A percentile compares a stretch with the other conserved stretches of the same genome.
phyloP scores from a whole-genome alignment of 768 basidiomycete genomes.

The Lyophyllum shimeji region DNA sequence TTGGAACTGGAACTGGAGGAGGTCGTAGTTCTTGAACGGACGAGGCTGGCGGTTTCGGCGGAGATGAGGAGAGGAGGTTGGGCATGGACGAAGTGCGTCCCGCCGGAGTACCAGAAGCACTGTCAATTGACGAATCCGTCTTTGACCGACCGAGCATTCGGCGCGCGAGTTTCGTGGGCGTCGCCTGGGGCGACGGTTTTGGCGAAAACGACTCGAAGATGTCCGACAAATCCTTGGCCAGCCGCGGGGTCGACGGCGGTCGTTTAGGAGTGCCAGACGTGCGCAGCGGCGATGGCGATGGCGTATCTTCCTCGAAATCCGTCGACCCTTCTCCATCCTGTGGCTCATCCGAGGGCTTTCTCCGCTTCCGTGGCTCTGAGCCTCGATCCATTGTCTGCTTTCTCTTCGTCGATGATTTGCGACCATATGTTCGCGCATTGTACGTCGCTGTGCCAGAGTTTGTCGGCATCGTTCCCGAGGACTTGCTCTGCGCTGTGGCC shows the following conservation, averaged over 20 bases:
- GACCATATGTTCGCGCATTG: conserved; percentile 37
- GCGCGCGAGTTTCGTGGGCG: conserved; percentile 52
- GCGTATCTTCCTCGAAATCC: conserved; percentile 8
- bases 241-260: conserved; percentile 20
- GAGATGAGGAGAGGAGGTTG: conserved; percentile 27
- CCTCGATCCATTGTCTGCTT: conserved; percentile 11
- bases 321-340: conserved; percentile 10
- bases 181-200: conserved; percentile 23
- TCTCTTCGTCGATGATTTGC: conserved; percentile 25
- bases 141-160: conserved; percentile 73
- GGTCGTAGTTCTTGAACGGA: conserved; percentile 21
- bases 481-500: neutral
- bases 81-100: conserved; percentile 40
- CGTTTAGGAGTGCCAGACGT: conserved; percentile 23
- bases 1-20: conserved; percentile 26
- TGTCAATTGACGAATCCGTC: conserved; percentile 56
- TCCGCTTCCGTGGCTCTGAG: conserved; percentile 22
- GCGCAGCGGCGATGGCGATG: conserved; percentile 9
- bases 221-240: conserved; percentile 42
- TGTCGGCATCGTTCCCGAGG: conserved; percentile 10
- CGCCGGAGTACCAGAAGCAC: conserved; percentile 16
- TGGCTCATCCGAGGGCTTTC: conserved; percentile 20
- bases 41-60: conserved; percentile 25
- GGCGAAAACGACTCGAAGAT: conserved; percentile 42
- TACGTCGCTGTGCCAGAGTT: conserved; percentile 16